A percentile compares a stretch with the other conserved stretches of the same genome.
phyloP scores from a whole-genome alignment of 768 basidiomycete species.

The Xanthoconium purpureum region DNA sequence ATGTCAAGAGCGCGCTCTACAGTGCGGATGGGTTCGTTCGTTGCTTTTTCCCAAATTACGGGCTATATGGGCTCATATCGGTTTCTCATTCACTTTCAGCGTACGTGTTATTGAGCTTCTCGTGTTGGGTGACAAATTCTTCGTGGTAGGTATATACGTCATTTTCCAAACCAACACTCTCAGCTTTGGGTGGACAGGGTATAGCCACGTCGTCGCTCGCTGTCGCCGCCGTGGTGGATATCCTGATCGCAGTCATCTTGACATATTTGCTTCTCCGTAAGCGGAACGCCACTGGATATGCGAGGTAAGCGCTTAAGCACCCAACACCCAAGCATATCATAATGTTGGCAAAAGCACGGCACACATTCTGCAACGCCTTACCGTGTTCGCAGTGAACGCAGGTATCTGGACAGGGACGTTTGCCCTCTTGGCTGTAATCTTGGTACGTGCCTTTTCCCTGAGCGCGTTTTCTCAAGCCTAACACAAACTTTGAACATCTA shows the following conservation, averaged over 20 bases:
- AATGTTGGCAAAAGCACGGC: conserved; percentile 3
- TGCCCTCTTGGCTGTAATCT: conserved; percentile 38
- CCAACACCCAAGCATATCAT: neutral
- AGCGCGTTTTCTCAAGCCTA: neutral
- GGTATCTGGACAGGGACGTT: conserved; percentile 50
- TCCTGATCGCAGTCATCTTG: conserved; percentile 2
- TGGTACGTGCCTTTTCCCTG: neutral
- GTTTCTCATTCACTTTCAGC: neutral
- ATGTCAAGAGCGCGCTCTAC: neutral
- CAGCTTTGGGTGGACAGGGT: neutral
- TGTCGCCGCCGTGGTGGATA: conserved; percentile 5
- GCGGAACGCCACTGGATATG: neutral
- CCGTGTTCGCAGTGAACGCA: conserved; percentile 11
- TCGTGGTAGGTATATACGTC: neutral
- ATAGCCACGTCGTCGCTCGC: neutral
- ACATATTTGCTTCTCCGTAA: conserved; percentile 3
- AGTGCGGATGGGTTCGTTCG: conserved; percentile 4
- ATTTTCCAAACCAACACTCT: neutral
- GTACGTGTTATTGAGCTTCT: neutral
- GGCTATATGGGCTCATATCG: too few species aligned
- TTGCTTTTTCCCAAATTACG: neutral
- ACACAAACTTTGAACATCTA: neutral
- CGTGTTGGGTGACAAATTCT: neutral
- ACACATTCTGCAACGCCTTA: conserved; percentile 7
- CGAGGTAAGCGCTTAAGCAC: neutral